Conservation (phyloP, 2,329 filamentous ascomycete species). For the Epichloe coenophiala region DNA sequence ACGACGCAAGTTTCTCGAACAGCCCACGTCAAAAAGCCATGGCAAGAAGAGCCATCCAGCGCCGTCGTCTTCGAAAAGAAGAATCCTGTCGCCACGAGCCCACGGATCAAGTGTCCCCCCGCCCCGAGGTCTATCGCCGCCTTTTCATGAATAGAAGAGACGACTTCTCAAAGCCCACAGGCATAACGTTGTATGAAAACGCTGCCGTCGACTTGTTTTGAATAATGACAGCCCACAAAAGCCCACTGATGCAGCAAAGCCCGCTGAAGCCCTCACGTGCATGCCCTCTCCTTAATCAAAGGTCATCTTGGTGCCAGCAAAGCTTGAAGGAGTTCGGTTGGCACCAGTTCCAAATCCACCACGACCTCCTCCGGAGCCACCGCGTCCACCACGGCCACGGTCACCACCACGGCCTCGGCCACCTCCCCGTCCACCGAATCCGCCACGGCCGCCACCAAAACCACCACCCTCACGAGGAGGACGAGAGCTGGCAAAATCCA, state of each 20-base stretch:
- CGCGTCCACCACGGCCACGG: constrained; percentile 34
- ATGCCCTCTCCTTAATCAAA: constrained; percentile 33
- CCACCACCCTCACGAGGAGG: constrained; percentile 43
- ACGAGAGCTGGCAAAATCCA: constrained; percentile 67
- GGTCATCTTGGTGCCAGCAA: constrained; percentile 64
- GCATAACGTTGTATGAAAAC: constrained; percentile 11
- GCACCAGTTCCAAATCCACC: constrained; percentile 40
- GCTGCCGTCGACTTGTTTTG: constrained; percentile 24
- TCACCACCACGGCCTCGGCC: constrained; percentile 14
- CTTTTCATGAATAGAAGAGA: constrained; percentile 30
- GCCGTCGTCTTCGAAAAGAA: constrained; percentile 8
- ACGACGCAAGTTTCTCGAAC: constrained; percentile 13
- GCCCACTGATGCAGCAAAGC: constrained; percentile 26
- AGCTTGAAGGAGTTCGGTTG: constrained; percentile 25
- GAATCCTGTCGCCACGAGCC: constrained; percentile 20
- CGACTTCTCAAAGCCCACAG: constrained; percentile 41
- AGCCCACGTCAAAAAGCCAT: constrained; percentile 19
- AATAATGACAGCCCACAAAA: constrained; percentile 44
- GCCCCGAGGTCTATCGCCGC: constrained; percentile 39
- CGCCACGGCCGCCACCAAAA: constrained; percentile 33
- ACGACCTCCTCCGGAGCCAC: constrained; percentile 36
- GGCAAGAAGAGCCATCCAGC: constrained; percentile 17
- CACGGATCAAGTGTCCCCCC: constrained; percentile 28
- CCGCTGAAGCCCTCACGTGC: constrained; percentile 30
- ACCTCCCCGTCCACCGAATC: constrained; percentile 30